phyloP scores from a whole-genome alignment of 2,329 filamentous ascomycete genomes.

The Fusarium brachygibbosum region DNA sequence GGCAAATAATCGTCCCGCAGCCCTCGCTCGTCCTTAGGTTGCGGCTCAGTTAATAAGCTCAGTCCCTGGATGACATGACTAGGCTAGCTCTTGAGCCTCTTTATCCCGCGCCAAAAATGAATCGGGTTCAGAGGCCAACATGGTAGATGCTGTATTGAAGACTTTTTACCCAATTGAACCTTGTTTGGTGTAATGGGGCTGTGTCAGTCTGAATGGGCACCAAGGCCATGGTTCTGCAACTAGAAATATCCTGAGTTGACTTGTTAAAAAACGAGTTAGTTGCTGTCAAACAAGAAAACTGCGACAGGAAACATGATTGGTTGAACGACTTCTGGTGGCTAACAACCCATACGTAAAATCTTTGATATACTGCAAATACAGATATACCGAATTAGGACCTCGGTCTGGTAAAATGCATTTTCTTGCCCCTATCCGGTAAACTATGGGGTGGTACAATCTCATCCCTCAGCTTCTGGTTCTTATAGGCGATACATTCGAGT shows the following conservation, averaged over 20 bases:
- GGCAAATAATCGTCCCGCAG: no score
- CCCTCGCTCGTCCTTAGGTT: neutral
- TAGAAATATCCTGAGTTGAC: neutral
- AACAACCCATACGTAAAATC: conserved; percentile 33
- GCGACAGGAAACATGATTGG: conserved; percentile 23
- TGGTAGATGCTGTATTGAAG: no score
- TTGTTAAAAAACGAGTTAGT: neutral
- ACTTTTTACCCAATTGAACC: neutral
- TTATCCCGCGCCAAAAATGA: neutral
- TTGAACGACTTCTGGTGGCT: conserved; percentile 6
- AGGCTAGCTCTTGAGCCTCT: neutral
- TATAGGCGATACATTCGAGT: neutral
- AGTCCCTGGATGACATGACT: neutral
- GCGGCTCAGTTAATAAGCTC: neutral
- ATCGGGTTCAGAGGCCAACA: neutral
- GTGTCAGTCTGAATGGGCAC: neutral
- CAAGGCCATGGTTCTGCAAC: neutral
- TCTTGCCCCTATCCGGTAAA: neutral
- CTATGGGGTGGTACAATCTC: conserved; percentile 3
- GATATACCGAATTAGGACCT: conserved; percentile 34
- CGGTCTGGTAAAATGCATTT: conserved; percentile 45
- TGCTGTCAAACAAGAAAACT: neutral
- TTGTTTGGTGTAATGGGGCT: neutral
- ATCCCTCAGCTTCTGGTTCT: neutral
- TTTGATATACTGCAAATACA: neutral